Base-by-base conservation (phyloP, 106 monocot species). In the Cymbidium sinense region DNA sequence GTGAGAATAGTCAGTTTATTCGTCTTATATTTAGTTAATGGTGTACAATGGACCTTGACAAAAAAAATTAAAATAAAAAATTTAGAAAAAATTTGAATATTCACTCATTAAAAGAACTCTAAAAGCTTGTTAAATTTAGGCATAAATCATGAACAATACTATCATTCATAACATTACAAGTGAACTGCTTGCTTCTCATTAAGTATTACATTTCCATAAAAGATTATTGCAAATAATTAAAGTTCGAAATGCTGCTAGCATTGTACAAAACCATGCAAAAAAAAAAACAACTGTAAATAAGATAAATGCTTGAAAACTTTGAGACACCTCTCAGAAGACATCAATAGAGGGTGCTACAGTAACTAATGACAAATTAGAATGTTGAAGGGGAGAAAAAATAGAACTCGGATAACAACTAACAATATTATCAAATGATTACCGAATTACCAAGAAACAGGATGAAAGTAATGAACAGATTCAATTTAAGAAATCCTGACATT, bases 21-120 rank as follows among this genome's bases (percentile, higher is more conserved):
- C 30, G 34, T 21, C 77, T 73, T 65, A 71, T 20, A 17, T 31
- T 77, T 34, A 9, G 77, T 80, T 64, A 47, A 37, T 36, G 74
- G 52, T 58, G 76, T 36, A 34, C 76, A 25, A 34, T 50, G 7
- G 34, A 67, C 58, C 83, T 83, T 47, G 2, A 43, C 70, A 81
- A 5, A 41, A 25, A 8, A 67, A 58, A n/a, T n/a, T n/a, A n/a
- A n/a, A n/a, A n/a, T n/a, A n/a, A n/a, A n/a, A n/a, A n/a, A n/a
- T n/a, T n/a, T n/a, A n/a, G n/a, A n/a, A n/a, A n/a, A n/a, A n/a
- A n/a, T n/a, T n/a, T n/a, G n/a, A n/a, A n/a, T n/a, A n/a, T n/a
- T n/a, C n/a, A n/a, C n/a, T n/a, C n/a, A n/a, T n/a, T n/a, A 67
- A 43, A 30, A n/a, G 21, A 47, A 34, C 30, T 76, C 50, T 30